Evolutionary conservation across 2,329 filamentous ascomycete genomes (phyloP).

Genomic region (Diaporthe vexans): DNA sequence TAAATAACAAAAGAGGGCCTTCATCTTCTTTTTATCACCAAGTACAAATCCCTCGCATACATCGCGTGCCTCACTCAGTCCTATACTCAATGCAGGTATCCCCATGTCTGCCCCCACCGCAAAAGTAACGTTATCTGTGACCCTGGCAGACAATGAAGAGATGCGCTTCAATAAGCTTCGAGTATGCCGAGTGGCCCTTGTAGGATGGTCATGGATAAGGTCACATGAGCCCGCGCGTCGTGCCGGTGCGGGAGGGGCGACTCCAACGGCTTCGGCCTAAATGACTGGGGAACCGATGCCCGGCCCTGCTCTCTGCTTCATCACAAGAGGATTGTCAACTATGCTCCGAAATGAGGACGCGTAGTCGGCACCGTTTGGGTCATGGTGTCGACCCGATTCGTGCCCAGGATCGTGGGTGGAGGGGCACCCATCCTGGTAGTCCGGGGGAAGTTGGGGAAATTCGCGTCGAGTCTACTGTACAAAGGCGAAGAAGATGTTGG

Average conservation of each 20-base stretch:
- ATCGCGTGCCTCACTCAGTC: not conserved
- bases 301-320: not conserved
- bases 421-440: not conserved
- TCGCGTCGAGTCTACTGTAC: not conserved
- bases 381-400: not conserved
- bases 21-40: conserved; percentile 4
- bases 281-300: not conserved
- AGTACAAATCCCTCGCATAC: not conserved
- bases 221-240: not conserved
- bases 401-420: not conserved
- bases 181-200: not conserved
- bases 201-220: not conserved
- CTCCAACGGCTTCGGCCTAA: too few relatives aligned
- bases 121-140: conserved; percentile 10
- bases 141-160: not conserved
- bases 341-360: conserved; percentile 32
- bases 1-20: conserved; percentile 20
- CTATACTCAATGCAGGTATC: not conserved
- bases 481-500: not conserved
- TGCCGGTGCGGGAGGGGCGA: not conserved
- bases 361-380: conserved; percentile 21
- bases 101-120: conserved; percentile 18
- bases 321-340: not conserved
- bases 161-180: conserved; percentile 33
- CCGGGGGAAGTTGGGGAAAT: conserved; percentile 19